A percentile compares a stretch with the other conserved stretches of the same genome.
These are phyloP conservation scores for Sanghuangporus weigelae DNA, from an alignment of 1,284 basidiomycete genomes.

Conservation along the genomic window DNA sequence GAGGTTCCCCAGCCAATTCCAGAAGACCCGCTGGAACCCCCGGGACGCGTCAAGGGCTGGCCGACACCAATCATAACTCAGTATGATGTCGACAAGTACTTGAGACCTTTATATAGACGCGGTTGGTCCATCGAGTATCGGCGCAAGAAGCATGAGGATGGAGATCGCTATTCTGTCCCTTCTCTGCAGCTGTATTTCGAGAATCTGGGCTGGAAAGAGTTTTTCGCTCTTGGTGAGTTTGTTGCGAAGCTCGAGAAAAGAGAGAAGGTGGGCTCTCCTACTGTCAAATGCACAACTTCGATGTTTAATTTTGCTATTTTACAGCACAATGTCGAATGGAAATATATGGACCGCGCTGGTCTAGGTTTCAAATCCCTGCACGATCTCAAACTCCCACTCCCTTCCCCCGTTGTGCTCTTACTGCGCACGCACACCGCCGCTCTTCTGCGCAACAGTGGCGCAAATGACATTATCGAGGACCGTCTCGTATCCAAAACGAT, in stretches of 20 bases:
- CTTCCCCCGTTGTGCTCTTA: background rate
- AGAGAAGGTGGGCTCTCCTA: background rate
- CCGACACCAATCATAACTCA: constrained; percentile 26
- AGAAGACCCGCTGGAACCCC: background rate
- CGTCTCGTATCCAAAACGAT: background rate
- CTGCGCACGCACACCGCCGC: constrained; percentile 34
- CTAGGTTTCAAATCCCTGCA: background rate
- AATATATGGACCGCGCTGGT: background rate
- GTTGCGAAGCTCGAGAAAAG: background rate
- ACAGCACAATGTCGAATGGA: constrained; percentile 8
- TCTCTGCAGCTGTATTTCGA: constrained; percentile 16
- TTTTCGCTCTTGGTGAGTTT: background rate
- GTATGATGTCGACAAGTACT: constrained; percentile 28
- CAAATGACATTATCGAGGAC: constrained; percentile 4
- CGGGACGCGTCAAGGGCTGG: background rate
- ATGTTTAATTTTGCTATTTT: background rate
- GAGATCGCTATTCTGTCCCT: constrained; percentile 6
- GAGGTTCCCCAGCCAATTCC: background rate
- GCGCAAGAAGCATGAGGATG: background rate
- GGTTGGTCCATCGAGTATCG: constrained; percentile 29
- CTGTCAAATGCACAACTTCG: background rate
- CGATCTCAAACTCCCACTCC: constrained; percentile 13
- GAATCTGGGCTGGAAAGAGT: constrained; percentile 18
- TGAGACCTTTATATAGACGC: constrained; percentile 29
- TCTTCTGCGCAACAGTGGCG: constrained; percentile 10